Conservation (phyloP, 202 grass and related monocot genomes). For the Panicum virgatum region DNA sequence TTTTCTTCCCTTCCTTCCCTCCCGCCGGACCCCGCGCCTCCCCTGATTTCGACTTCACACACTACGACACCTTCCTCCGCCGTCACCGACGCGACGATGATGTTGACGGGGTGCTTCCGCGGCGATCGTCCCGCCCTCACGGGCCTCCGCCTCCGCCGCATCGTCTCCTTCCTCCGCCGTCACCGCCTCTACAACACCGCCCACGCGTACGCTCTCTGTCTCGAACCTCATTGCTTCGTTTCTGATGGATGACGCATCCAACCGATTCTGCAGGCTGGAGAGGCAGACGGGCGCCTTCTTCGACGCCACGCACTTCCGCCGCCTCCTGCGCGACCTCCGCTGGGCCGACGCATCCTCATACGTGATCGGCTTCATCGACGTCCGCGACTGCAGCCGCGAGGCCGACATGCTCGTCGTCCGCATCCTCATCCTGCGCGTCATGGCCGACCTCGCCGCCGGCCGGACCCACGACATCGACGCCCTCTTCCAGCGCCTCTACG, state of each 20-base stretch:
- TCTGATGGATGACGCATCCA: too few relatives aligned
- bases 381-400: not conserved
- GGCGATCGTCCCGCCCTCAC: not conserved
- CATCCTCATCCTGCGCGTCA: not conserved
- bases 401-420: not conserved
- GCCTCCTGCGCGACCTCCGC: not conserved
- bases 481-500: not conserved
- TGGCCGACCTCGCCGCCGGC: not conserved
- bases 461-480: not conserved
- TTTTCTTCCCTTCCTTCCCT: too few relatives aligned
- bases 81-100: too few relatives aligned
- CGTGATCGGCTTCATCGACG: not conserved
- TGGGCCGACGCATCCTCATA: not conserved
- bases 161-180: not conserved
- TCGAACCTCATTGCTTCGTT: too few relatives aligned
- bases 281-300: not conserved
- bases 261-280: not conserved
- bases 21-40: too few relatives aligned
- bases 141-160: not conserved
- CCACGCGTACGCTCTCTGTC: too few relatives aligned
- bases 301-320: not conserved
- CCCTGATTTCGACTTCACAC: too few relatives aligned
- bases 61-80: too few relatives aligned
- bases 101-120: not conserved
- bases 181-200: too few relatives aligned